A percentile compares a stretch with the other conserved stretches of the same genome.
These are phyloP conservation scores for Apium graveolens DNA, from an alignment of 129 eudicot genomes.

Conservation along the genomic window DNA sequence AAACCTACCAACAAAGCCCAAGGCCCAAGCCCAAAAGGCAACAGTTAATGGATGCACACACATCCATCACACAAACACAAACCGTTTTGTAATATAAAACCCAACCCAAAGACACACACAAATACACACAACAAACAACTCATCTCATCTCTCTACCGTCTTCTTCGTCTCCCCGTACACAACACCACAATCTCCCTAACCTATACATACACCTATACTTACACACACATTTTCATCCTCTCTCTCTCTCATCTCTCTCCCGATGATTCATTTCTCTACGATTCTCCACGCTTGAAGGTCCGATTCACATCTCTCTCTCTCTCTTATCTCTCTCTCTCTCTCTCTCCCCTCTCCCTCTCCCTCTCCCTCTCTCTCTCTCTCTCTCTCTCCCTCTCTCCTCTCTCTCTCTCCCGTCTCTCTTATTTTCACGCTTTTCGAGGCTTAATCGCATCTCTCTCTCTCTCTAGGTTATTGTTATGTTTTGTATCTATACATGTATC, in stretches of 20 bases:
- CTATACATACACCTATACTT: conserved; percentile 17
- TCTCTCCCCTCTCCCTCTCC: too few species aligned
- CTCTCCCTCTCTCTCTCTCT: too few species aligned
- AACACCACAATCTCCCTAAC: conserved; percentile 12
- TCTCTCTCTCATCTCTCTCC: neutral
- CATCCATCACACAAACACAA: too few species aligned
- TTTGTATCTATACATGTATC: neutral
- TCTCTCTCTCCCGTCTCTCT: too few species aligned
- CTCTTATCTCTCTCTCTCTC: neutral
- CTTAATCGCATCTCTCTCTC: neutral
- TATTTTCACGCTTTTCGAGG: conserved; percentile 6
- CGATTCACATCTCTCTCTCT: conserved; percentile 4
- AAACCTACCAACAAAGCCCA: too few species aligned
- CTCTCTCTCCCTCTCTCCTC: too few species aligned
- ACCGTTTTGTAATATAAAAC: too few species aligned
- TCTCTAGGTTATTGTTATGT: neutral
- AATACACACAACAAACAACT: neutral
- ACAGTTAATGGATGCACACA: too few species aligned
- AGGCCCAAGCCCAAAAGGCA: too few species aligned
- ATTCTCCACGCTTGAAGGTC: neutral
- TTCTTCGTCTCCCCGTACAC: conserved; percentile 1
- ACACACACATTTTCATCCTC: neutral
- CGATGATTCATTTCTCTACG: neutral
- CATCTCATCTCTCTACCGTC: neutral
- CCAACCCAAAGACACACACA: neutral